phyloP scores from a whole-genome alignment of 2,329 filamentous ascomycete species.

The Phialocephala subalpina region DNA sequence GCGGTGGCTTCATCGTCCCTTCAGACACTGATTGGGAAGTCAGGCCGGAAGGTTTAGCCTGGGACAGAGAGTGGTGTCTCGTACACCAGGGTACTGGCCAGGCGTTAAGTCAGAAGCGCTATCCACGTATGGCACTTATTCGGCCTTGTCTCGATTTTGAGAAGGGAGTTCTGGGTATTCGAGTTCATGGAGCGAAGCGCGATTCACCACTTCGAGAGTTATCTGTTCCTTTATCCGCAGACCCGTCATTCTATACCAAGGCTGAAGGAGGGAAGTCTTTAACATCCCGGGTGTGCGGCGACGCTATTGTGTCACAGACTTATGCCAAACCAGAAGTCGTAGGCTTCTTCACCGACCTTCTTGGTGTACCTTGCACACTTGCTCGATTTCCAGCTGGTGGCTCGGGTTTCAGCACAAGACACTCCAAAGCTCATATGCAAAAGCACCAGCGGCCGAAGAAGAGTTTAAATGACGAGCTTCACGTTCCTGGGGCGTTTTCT shows the following conservation, averaged over 20 bases:
- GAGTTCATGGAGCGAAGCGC: slow-evolving; percentile 50
- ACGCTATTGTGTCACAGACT: slow-evolving; percentile 73
- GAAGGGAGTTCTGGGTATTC: slow-evolving; percentile 69
- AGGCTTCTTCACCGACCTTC: slow-evolving; percentile 76
- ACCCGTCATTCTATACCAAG: slow-evolving; percentile 64
- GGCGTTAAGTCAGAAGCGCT: slow-evolving; percentile 87
- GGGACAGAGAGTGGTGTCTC: slow-evolving; percentile 97
- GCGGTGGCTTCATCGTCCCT: slow-evolving; percentile 79
- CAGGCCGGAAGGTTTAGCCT: slow-evolving; percentile 81
- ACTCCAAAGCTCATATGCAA: slow-evolving; percentile 75
- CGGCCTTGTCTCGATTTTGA: slow-evolving; percentile 77
- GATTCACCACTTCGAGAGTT: slow-evolving; percentile 48
- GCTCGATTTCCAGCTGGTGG: slow-evolving; percentile 82
- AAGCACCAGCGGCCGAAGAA: slow-evolving; percentile 55
- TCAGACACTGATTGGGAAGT: slow-evolving; percentile 74
- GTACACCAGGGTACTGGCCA: slow-evolving; percentile 86
- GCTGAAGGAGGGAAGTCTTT: slow-evolving; percentile 49
- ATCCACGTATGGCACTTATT: slow-evolving; percentile 87
- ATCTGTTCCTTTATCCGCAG: slow-evolving; percentile 70
- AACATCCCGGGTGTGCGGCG: slow-evolving; percentile 82
- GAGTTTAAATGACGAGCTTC: slow-evolving; percentile 5
- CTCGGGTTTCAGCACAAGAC: slow-evolving; percentile 65
- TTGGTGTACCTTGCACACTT: slow-evolving; percentile 83
- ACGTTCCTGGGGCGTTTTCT: slow-evolving; percentile 61
- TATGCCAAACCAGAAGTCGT: slow-evolving; percentile 75